Base-by-base conservation (phyloP, 371 early-diverging fungal species). In the Rhizoclosmatium hyalinum region DNA sequence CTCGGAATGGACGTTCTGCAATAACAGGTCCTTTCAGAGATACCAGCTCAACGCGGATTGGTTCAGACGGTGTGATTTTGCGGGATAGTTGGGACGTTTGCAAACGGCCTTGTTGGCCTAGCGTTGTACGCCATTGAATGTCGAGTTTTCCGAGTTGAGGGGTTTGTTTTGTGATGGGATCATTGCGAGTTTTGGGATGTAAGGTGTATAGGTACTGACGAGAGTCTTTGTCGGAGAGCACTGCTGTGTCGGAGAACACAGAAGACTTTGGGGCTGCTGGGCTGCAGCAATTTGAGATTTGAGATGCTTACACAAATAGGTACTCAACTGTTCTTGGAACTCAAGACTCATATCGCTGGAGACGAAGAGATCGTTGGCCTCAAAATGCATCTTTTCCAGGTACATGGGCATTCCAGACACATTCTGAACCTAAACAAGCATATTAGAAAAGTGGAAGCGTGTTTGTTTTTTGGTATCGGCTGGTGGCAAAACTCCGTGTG, bases 1-100 rank as follows among this genome's bases (percentile, higher is more conserved):
- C 65, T 5, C 55, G 73, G 75, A 83, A 82, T 12, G 85, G 79
- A 19, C 79, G 68, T 68, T 87, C 83, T 72, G 80, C 82, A 8
- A 41, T 17, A 39, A 80, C 67, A 14, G 55, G 55, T 10, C 78
- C 77, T 0, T 88, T 83, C 3, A 21, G 43, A 41, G 21, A 8
- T 62, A 90, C 86, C 0, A 91, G 88, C 47, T 88, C 87, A 0
- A 96, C 81, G 65, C 94, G 93, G 54, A 95, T 87, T 45, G 92
- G 90, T 45, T 94, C 92, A 72, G 93, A 72, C 32, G 89, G 80
- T 0, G 94, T 92, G 10, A 92, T 89, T 79, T 94, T 95, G 61
- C 96, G 90, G 42, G 92, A 88, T 44, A 98, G 85, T 75, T 95
- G 96, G 3, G 94, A 93, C n/a, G 98, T 98, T 82, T 98, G 97